These are phyloP conservation scores for Ramalina intermedia DNA, from an alignment of 495 filamentous ascomycete genomes.

Conservation along the genomic window DNA sequence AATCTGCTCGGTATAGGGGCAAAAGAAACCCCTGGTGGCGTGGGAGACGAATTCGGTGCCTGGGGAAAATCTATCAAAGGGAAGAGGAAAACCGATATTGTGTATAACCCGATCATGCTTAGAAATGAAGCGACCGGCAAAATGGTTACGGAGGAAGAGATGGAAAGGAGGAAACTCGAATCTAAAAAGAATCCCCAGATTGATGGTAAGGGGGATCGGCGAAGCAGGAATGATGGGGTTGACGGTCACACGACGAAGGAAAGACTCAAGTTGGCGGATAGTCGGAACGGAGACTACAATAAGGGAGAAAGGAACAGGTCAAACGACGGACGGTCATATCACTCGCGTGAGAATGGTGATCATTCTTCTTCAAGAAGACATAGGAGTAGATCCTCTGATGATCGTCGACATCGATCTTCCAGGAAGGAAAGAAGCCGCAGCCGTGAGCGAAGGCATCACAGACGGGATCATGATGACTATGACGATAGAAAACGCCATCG, in stretches of 20 bases:
- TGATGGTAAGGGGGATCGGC: slow-evolving; percentile 24
- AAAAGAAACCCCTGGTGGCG: slow-evolving; percentile 46
- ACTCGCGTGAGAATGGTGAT: slow-evolving; percentile 15
- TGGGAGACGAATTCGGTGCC: slow-evolving; percentile 59
- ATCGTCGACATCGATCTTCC: slow-evolving; percentile 12
- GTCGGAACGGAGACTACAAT: slow-evolving; percentile 18
- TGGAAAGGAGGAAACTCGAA: slow-evolving; percentile 28
- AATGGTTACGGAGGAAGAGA: slow-evolving; percentile 48
- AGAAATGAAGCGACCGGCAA: slow-evolving; percentile 53
- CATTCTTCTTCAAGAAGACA: slow-evolving; percentile 9
- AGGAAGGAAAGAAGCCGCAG: slow-evolving; percentile 17
- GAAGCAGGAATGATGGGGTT: slow-evolving; percentile 29
- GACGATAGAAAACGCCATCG: background rate
- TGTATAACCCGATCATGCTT: slow-evolving; percentile 54
- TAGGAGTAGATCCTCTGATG: slow-evolving; percentile 8
- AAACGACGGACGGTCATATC: slow-evolving; percentile 11
- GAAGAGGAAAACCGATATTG: slow-evolving; percentile 35
- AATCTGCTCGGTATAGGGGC: slow-evolving; percentile 79
- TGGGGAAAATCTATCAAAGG: slow-evolving; percentile 58
- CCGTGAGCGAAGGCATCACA: slow-evolving; percentile 17
- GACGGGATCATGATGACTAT: background rate
- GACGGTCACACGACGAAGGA: slow-evolving; percentile 26
- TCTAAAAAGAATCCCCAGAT: slow-evolving; percentile 31
- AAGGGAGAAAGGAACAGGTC: slow-evolving; percentile 22
- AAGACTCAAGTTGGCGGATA: slow-evolving; percentile 19